phyloP scores from a whole-genome alignment of 768 basidiomycete genomes.

The Lyophyllum decastes region DNA sequence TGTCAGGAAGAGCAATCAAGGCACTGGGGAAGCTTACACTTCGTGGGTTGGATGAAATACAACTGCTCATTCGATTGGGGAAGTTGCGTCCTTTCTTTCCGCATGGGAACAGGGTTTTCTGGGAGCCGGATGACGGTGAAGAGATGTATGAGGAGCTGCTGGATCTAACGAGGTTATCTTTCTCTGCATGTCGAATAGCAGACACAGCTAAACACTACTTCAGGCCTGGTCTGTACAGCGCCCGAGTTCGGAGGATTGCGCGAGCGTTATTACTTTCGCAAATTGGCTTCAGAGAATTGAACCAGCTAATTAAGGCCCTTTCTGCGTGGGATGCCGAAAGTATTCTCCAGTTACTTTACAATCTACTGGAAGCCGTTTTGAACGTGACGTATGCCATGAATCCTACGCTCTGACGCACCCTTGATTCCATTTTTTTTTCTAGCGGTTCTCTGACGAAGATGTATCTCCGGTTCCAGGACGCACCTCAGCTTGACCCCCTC shows the following conservation, averaged over 20 bases:
- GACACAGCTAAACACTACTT: neutral
- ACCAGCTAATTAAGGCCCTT: too few species aligned
- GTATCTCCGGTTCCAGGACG: too few species aligned
- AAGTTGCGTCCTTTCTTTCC: neutral
- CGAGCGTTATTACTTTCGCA: neutral
- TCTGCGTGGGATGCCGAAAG: too few species aligned
- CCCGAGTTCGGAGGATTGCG: neutral
- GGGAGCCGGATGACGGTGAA: conserved; percentile 3
- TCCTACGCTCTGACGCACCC: too few species aligned
- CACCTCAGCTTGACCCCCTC: too few species aligned
- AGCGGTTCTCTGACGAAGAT: too few species aligned
- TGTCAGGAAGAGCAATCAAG: neutral
- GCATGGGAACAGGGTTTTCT: conserved; percentile 4
- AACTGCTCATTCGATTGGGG: neutral
- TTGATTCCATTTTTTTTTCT: too few species aligned
- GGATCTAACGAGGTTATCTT: neutral
- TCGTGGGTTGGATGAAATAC: conserved; percentile 1
- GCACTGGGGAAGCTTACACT: neutral
- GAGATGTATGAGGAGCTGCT: conserved; percentile 7
- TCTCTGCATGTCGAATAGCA: neutral
- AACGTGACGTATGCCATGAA: too few species aligned
- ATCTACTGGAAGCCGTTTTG: too few species aligned
- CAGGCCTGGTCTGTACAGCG: conserved; percentile 1
- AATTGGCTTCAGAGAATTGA: too few species aligned
- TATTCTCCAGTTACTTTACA: too few species aligned